Evolutionary conservation across 1,284 basidiomycete species (phyloP), one percentile per base, ranked within the genome.

Genomic region (Trichosporon ovoides): DNA sequence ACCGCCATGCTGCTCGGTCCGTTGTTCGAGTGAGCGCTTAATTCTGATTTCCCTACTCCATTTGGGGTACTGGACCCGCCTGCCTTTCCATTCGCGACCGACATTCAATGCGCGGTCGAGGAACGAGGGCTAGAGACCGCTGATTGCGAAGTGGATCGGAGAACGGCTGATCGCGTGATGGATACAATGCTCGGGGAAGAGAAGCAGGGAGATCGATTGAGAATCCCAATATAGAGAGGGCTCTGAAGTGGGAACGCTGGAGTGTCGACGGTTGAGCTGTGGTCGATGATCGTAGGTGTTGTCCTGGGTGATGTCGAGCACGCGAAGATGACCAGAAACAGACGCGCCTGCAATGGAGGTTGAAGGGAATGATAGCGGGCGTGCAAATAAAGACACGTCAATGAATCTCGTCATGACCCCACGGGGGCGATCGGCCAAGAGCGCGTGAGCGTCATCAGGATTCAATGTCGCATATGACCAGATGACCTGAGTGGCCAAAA

Each of bases 241-340:
- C 28, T 6, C 4, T 22, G n/a, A 9, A 6, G 22, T 24, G 16
- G 7, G 7, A 22, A 7, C 43, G 19, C 14, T 14, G 28, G 5
- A 24, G n/a, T 31, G 43, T 14, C 22, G 11, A 24, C 24, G 16
- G 24, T 31, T 12, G 24, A 28, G 22, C 16, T 16, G 22, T 28
- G 43, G 22, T n/a, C 43, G 43, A 14, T 16, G n/a, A 9, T 28
- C 22, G 43, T 28, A 12, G 22, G n/a, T 31, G 43, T 48, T 48
- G 43, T 48, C 28, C 24, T 48, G 28, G 43, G 43, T 22, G 16
- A 48, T 48, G 43, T 14, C 43, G n/a, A 28, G 43, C 24, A n/a
- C 43, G 43, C 43, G 43, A 28, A 48, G 43, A 48, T 48, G 43
- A 48, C 22, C 43, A 48, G 43, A 48, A 48, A 48, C 43, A 48